Percentiles rank a stretch among this genome's conserved stretches.
Conservation (phyloP, 139 green algal genomes). For the Chlorella sp. region DNA sequence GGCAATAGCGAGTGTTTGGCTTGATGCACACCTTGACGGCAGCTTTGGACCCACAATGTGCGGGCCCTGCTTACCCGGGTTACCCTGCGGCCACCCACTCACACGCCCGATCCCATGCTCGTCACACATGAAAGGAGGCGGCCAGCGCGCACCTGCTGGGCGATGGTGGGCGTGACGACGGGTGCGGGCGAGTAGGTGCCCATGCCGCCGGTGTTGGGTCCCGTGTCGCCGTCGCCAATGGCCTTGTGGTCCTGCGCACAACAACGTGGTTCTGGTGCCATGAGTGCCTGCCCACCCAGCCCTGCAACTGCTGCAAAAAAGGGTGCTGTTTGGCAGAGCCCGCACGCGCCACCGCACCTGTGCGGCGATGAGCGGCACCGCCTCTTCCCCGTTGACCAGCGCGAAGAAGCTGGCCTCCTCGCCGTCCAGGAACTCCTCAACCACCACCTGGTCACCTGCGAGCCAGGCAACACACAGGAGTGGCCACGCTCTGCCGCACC, state of each 20-base stretch:
- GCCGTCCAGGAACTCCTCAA: constrained; percentile 94
- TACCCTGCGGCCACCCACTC: no score
- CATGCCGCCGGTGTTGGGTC: constrained; percentile 98
- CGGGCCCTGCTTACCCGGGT: no score
- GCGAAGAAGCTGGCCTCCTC: constrained; percentile 98
- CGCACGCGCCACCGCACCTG: no score
- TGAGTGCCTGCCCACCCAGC: no score
- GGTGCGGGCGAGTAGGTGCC: constrained; percentile 95
- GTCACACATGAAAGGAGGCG: no score
- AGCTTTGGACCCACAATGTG: no score
- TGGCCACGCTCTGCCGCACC: neutral
- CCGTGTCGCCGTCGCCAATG: constrained; percentile 90
- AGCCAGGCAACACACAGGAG: neutral
- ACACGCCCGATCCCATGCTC: no score
- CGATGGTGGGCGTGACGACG: constrained; percentile 77
- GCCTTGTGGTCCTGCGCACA: constrained; percentile 95
- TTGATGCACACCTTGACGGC: no score
- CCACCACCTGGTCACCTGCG: constrained; percentile 71
- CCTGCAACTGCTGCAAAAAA: no score
- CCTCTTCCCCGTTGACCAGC: constrained; percentile 80
- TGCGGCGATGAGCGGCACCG: constrained; percentile 62
- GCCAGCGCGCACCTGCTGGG: constrained; percentile 46
- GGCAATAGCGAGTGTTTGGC: no score
- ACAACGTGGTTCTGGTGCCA: no score
- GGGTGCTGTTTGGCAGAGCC: no score